Base-by-base conservation (phyloP, 257 asterid genomes). In the Solanum corneliomulleri region DNA sequence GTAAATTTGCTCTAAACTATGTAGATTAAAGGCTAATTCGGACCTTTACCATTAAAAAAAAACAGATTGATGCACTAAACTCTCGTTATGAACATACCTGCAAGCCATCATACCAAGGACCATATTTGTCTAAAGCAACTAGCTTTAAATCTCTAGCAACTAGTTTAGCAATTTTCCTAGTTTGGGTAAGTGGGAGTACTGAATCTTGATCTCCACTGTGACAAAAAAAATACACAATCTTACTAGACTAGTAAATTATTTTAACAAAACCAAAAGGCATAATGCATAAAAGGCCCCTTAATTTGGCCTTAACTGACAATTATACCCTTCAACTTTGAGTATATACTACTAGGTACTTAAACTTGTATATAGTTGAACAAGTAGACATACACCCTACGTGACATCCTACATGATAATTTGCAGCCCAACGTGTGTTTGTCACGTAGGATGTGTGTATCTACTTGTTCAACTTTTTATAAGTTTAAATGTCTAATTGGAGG, bases 201-300 rank as follows among this genome's bases (percentile, higher is more conserved):
- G 84, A 39, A 83, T 89, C 91, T 86, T 87, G 91, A 27, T 87
- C 90, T 45, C 91, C 91, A 71, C 91, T 87, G 86, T n/a, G 9
- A 52, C 16, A 35, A 42, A 77, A 23, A 13, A 23, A 33, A 33
- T 27, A 9, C 60, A 13, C 84, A 44, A 25, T 44, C 39, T 77
- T 14, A 41, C 9, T 12, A 41, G 20, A 37, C n/a, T 37, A 37
- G 82, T 21, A 35, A 23, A 1, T 74, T 21, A 1, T 74, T 21
- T 74, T 74, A 37, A 21, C 31, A 37, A 74, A 71, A 71, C 80
- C 27, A 35, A 35, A 72, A 72, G 25, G 66, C n/a, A 56, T 56
- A 56, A 8, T 56, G 7, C 25, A 56, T 56, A 47, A 56, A 56
- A 18, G 9, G n/a, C 2, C 23, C 0, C 6, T 49, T 49, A 5